Percentiles rank a stretch among this genome's conserved stretches.
These are phyloP conservation scores for Pholiota adiposa DNA, from an alignment of 1,284 basidiomycete species.

Conservation along the genomic window DNA sequence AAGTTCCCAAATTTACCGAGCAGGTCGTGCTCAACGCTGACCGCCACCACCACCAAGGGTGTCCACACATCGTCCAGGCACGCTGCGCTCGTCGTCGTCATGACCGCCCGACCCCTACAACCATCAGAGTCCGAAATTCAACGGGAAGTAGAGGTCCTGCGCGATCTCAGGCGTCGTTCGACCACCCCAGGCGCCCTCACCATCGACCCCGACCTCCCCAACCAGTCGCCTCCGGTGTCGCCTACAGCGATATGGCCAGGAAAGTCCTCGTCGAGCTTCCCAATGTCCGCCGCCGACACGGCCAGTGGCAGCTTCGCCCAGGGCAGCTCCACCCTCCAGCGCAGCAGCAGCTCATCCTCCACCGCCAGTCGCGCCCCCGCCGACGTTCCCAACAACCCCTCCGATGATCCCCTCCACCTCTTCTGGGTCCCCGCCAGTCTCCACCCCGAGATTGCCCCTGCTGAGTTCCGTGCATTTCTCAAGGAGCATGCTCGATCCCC, in stretches of 20 bases:
- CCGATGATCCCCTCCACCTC: constrained; percentile 81
- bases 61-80: not conserved
- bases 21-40: constrained; percentile 1
- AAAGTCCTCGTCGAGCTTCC: constrained; percentile 29
- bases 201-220: constrained; percentile 87
- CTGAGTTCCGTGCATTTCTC: constrained; percentile 93
- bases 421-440: constrained; percentile 98
- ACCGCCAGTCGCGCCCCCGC: constrained; percentile 29
- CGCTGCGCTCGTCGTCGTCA: constrained; percentile 20
- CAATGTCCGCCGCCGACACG: constrained; percentile 36
- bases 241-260: constrained; percentile 55
- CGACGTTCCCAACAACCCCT: constrained; percentile 34
- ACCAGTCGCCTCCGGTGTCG: constrained; percentile 56
- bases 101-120: constrained; percentile 56
- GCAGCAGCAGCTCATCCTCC: constrained; percentile 24
- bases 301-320: constrained; percentile 52
- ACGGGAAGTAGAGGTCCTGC: constrained; percentile 83
- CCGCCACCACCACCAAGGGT: constrained; percentile 4
- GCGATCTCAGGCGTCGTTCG: constrained; percentile 83
- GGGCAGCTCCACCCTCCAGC: constrained; percentile 41
- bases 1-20: constrained; percentile 26
- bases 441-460: constrained; percentile 97
- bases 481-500: constrained; percentile 85
- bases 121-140: constrained; percentile 86
- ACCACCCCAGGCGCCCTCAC: constrained; percentile 78